Evolutionary conservation across 345 rosid genomes (phyloP).

Genomic region (Jatropha curcas): DNA sequence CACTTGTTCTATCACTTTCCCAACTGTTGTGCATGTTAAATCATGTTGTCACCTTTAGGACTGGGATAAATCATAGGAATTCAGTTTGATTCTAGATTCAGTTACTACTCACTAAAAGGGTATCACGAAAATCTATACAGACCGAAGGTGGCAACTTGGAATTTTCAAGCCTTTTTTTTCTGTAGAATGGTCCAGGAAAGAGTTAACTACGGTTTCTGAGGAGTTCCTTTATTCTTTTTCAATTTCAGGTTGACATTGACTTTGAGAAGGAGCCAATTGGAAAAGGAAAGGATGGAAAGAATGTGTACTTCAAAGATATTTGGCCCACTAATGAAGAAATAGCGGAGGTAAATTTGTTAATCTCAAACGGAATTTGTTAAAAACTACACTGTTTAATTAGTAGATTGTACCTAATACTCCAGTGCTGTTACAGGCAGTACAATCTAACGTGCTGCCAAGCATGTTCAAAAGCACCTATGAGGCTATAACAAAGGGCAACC

Average conservation of each 20-base stretch:
- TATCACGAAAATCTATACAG: background rate
- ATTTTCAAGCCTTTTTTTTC: background rate
- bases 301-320: constrained; percentile 73
- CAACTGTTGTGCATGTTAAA: background rate
- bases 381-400: background rate
- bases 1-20: background rate
- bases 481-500: constrained; percentile 82
- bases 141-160: background rate
- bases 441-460: constrained; percentile 77
- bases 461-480: constrained; percentile 87
- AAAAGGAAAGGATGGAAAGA: constrained; percentile 74
- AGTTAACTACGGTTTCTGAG: background rate
- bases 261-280: constrained; percentile 93
- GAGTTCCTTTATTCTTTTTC: background rate
- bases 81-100: background rate
- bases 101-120: background rate
- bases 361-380: background rate
- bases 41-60: background rate
- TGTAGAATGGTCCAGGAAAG: background rate
- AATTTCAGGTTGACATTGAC: constrained; percentile 83
- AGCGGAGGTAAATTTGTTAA: constrained; percentile 57
- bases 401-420: constrained; percentile 4
- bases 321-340: constrained; percentile 43
- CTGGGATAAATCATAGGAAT: too few relatives aligned
- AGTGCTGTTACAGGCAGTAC: constrained; percentile 55